These are phyloP conservation scores for Tolypocladium cylindrosporum DNA, from an alignment of 2,329 filamentous ascomycete species.

Conservation along the genomic window DNA sequence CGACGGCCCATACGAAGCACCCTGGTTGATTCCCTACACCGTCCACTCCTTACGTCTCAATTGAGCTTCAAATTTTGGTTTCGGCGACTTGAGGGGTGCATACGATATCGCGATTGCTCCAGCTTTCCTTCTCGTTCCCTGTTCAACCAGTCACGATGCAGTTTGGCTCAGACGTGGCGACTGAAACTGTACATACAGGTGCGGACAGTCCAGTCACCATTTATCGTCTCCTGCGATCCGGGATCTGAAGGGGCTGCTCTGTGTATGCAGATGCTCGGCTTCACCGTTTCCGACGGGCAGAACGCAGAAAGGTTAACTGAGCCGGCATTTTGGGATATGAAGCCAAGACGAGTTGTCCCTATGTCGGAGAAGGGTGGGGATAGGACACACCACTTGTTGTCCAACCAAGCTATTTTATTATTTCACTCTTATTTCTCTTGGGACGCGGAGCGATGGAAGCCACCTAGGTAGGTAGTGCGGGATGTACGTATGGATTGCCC, in stretches of 20 bases:
- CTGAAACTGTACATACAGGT: not conserved
- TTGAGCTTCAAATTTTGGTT: slow-evolving; percentile 15
- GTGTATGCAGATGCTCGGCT: not conserved
- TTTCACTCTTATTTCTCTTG: slow-evolving; percentile 13
- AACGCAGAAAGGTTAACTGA: not conserved
- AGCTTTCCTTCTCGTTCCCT: slow-evolving; percentile 4
- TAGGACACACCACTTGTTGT: not conserved
- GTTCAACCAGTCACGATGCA: not conserved
- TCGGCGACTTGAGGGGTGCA: slow-evolving; percentile 15
- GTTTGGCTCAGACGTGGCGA: not conserved
- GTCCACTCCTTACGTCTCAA: slow-evolving; percentile 28
- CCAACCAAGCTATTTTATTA: slow-evolving; percentile 14
- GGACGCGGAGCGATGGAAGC: slow-evolving; percentile 9
- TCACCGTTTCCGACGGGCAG: not conserved
- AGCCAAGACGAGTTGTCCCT: not conserved
- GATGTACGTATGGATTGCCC: slow-evolving; percentile 20
- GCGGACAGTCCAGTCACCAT: not conserved
- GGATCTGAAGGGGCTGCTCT: too few species aligned
- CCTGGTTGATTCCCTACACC: slow-evolving; percentile 18
- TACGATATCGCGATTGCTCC: slow-evolving; percentile 7
- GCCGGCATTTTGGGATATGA: slow-evolving; percentile 2
- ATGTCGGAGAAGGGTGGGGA: not conserved
- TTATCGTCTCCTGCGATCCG: not conserved
- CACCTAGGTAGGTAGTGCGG: slow-evolving; percentile 5
- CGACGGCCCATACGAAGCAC: not conserved